These are phyloP conservation scores for Dendrobium officinale DNA, from an alignment of 106 monocot genomes.

Conservation along the genomic window DNA sequence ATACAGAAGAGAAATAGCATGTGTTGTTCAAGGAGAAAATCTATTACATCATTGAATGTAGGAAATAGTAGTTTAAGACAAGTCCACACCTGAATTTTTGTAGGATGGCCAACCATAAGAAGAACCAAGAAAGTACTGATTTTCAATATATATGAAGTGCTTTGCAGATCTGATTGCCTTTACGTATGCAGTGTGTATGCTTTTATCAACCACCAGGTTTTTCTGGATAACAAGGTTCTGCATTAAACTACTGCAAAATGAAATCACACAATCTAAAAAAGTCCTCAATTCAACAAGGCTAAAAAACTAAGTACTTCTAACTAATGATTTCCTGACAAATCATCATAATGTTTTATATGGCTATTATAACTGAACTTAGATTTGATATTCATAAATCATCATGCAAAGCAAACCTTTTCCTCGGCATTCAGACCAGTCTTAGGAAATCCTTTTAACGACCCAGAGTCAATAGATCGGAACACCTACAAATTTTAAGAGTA, in stretches of 20 bases:
- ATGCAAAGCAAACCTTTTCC: constrained; percentile 20
- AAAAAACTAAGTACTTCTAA: not conserved
- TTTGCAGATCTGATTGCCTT: constrained; percentile 92
- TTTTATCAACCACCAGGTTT: constrained; percentile 80
- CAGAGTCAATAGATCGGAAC: no score
- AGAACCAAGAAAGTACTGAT: constrained; percentile 97
- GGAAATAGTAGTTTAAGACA: not conserved
- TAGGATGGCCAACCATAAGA: constrained; percentile 90
- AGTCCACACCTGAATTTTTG: constrained; percentile 52
- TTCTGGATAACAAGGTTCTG: constrained; percentile 85
- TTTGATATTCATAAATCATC: not conserved
- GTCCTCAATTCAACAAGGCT: not conserved
- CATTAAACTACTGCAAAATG: constrained; percentile 15
- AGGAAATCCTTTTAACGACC: constrained; percentile 74
- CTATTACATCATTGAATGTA: not conserved
- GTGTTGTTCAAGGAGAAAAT: not conserved
- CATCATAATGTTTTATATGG: not conserved
- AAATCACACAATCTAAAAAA: not conserved
- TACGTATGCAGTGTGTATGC: constrained; percentile 95
- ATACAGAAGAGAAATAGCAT: not conserved
- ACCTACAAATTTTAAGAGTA: no score
- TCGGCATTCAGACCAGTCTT: constrained; percentile 29
- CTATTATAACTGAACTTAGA: not conserved
- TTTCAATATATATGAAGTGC: constrained; percentile 96
- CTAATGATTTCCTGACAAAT: not conserved